Percentiles rank a stretch among this genome's conserved stretches.
These are phyloP conservation scores for Puccinia hordei DNA, from an alignment of 1,284 basidiomycete genomes.

Conservation along the genomic window DNA sequence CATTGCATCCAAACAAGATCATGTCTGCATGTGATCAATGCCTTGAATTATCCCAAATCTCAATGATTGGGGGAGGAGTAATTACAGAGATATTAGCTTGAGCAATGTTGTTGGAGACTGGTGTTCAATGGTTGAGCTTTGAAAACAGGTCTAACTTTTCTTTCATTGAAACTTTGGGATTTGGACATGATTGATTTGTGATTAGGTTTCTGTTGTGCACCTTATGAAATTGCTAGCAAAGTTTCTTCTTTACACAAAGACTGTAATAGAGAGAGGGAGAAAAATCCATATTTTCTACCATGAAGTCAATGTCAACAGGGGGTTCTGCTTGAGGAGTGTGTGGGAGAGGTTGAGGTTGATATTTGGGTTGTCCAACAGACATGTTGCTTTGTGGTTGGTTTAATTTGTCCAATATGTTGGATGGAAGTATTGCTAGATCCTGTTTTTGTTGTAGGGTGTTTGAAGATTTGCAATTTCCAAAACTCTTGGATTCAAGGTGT, in stretches of 20 bases:
- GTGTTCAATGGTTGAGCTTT: background rate
- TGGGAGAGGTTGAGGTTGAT: background rate
- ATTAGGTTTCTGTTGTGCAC: background rate
- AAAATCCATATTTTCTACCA: background rate
- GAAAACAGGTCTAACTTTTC: background rate
- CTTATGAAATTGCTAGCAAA: background rate
- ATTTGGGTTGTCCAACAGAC: background rate
- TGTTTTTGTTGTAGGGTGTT: no score
- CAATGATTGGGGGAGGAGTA: no score
- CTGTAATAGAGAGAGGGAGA: background rate
- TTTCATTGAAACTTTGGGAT: background rate
- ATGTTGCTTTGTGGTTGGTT: background rate
- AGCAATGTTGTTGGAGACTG: background rate
- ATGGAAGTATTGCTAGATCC: no score
- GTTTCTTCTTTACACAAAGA: no score
- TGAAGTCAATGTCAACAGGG: constrained; percentile 1
- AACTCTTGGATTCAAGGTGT: no score
- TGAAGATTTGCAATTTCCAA: no score
- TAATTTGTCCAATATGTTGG: background rate
- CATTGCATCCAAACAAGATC: no score
- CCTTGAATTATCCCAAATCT: no score
- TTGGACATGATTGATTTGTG: background rate
- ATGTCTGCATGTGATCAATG: no score
- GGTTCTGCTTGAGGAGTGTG: no score
- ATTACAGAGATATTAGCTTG: no score